A percentile compares a stretch with the other conserved stretches of the same genome.
These are phyloP conservation scores for Rhizoclosmatium sp. DNA, from an alignment of 192 early-diverging fungal species.

Conservation along the genomic window DNA sequence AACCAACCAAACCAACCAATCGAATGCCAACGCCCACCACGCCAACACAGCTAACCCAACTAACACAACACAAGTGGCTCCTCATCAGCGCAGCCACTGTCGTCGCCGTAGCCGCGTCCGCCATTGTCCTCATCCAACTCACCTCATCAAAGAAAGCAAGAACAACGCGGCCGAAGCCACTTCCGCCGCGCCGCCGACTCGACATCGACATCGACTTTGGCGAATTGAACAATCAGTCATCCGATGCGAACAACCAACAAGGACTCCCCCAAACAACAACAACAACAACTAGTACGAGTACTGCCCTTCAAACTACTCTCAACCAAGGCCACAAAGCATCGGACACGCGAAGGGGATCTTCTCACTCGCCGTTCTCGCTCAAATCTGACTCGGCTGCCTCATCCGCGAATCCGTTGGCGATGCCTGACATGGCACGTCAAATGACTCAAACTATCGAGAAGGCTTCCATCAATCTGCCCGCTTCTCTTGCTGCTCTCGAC, in stretches of 20 bases:
- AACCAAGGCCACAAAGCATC: no score
- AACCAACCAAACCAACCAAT: neutral
- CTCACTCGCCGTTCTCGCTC: no score
- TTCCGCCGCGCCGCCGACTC: neutral
- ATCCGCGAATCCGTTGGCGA: no score
- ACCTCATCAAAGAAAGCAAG: neutral
- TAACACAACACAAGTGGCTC: neutral
- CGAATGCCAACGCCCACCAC: neutral
- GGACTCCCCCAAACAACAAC: no score
- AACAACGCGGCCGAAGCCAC: neutral
- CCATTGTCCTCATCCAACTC: neutral
- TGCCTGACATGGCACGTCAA: neutral
- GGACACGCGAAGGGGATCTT: no score
- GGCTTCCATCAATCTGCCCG: neutral
- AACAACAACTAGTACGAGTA: no score
- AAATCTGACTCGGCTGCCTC: no score
- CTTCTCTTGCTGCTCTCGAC: neutral
- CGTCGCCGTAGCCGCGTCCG: neutral
- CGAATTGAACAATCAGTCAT: neutral
- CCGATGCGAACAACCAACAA: no score
- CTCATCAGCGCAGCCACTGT: no score
- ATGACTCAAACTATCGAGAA: neutral
- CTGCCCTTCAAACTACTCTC: no score
- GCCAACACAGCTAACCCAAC: neutral
- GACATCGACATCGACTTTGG: constrained; percentile 24